Evolutionary conservation across 441 rosid species (phyloP).

Genomic region (Hura crepitans): DNA sequence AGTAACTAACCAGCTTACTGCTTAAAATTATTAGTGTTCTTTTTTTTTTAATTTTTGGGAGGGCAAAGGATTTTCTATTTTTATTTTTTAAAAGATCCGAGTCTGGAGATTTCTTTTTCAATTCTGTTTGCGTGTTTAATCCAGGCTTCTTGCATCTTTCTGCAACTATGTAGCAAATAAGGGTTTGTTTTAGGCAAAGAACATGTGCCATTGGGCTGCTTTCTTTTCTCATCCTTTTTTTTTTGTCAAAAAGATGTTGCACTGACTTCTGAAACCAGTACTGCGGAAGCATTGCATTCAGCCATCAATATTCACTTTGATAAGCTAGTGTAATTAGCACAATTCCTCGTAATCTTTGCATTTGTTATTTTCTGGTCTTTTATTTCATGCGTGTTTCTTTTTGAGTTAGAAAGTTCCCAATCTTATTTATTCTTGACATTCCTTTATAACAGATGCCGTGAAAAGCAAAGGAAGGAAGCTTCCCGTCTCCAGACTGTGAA

Average conservation of each 20-base stretch:
- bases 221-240: too few species aligned
- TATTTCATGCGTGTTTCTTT: not conserved
- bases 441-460: conserved; percentile 56
- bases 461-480: conserved; percentile 92
- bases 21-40: too few species aligned
- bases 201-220: not conserved
- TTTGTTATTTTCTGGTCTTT: not conserved
- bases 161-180: not conserved
- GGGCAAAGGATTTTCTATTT: too few species aligned
- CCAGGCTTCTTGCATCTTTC: not conserved
- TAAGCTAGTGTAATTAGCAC: not conserved
- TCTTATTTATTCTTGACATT: not conserved
- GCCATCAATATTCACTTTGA: too few species aligned
- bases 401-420: not conserved
- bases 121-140: too few species aligned
- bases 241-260: not conserved
- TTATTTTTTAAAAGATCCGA: too few species aligned
- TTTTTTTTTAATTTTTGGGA: too few species aligned
- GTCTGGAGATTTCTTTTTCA: too few species aligned
- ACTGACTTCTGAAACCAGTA: not conserved
- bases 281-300: too few species aligned
- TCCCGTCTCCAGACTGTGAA: conserved; percentile 84
- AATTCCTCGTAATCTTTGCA: not conserved
- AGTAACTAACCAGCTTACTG: not conserved
- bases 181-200: not conserved